A percentile compares a stretch with the other conserved stretches of the same genome.
Conservation (phyloP, 148 eudicot genomes). For the Rhododendron ferrugineum region DNA sequence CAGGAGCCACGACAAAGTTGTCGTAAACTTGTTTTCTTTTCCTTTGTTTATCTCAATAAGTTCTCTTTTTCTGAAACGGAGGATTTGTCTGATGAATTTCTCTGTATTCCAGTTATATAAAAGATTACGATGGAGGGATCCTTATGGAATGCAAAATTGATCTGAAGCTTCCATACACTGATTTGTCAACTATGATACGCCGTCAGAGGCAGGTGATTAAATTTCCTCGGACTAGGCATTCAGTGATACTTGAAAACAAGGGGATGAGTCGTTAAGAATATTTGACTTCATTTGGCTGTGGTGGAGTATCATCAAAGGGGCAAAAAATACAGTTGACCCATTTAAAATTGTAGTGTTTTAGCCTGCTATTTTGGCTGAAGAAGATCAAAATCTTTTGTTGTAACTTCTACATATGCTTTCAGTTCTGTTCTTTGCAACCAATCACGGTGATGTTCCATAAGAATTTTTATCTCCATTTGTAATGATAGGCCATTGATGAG, state of each 20-base stretch:
- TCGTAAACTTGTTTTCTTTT: not conserved
- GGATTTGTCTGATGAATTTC: not conserved
- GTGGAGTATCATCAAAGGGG: not conserved
- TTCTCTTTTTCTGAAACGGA: not conserved
- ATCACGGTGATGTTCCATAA: not conserved
- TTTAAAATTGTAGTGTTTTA: not conserved
- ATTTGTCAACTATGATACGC: conserved; percentile 89
- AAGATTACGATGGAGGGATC: conserved; percentile 98
- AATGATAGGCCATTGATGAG: conserved; percentile 85
- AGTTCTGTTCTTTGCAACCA: not conserved
- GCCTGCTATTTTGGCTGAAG: not conserved
- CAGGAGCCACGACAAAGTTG: not conserved
- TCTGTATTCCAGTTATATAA: conserved; percentile 58
- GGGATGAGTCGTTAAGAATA: not conserved
- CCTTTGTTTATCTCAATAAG: not conserved
- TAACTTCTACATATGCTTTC: not conserved
- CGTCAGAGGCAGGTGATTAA: conserved; percentile 76
- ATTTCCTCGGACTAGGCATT: not conserved
- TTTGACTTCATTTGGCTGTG: not conserved
- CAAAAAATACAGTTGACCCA: not conserved
- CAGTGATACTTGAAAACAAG: not conserved
- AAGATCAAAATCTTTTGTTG: not conserved
- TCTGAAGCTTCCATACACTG: conserved; percentile 96
- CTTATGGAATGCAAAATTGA: conserved; percentile 97
- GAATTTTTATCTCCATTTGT: not conserved